Evolutionary conservation across 1,284 basidiomycete species (phyloP).

Genomic region (Heterobasidion irregulare): DNA sequence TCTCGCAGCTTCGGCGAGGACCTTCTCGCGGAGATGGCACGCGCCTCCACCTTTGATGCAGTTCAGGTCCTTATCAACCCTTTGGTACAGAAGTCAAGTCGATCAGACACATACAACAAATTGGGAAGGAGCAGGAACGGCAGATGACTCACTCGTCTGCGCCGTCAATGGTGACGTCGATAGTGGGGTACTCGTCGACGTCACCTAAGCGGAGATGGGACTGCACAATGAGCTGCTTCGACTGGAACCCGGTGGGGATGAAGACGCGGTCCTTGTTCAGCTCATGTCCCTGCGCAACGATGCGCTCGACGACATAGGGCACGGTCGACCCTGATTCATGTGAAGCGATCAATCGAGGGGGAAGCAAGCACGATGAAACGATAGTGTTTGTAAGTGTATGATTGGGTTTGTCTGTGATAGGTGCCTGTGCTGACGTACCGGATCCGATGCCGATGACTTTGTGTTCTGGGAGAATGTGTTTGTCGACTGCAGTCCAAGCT

Average conservation of each 20-base stretch:
- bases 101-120: neutral
- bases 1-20: slow-evolving; percentile 92
- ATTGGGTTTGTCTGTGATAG: too few relatives aligned
- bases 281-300: slow-evolving; percentile 75
- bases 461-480: slow-evolving; percentile 78
- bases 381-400: too few relatives aligned
- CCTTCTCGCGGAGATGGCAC: slow-evolving; percentile 95
- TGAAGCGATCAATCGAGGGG: neutral
- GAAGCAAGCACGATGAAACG: neutral
- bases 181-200: slow-evolving; percentile 81
- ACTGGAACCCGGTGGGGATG: slow-evolving; percentile 95
- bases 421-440: neutral
- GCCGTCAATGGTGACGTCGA: slow-evolving; percentile 96
- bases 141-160: slow-evolving; percentile 79
- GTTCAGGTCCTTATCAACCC: slow-evolving; percentile 84
- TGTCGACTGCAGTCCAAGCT: slow-evolving; percentile 92
- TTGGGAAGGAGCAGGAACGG: neutral
- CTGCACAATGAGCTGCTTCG: slow-evolving; percentile 87
- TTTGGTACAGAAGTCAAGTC: slow-evolving; percentile 20
- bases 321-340: slow-evolving; percentile 77
- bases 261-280: slow-evolving; percentile 80
- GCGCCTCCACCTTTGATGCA: slow-evolving; percentile 98
- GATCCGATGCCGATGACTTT: slow-evolving; percentile 37
- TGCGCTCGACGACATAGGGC: slow-evolving; percentile 94
- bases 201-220: slow-evolving; percentile 83